Evolutionary conservation across 2,329 filamentous ascomycete genomes (phyloP).

Genomic region (Phaeophleospora eucalypticola): DNA sequence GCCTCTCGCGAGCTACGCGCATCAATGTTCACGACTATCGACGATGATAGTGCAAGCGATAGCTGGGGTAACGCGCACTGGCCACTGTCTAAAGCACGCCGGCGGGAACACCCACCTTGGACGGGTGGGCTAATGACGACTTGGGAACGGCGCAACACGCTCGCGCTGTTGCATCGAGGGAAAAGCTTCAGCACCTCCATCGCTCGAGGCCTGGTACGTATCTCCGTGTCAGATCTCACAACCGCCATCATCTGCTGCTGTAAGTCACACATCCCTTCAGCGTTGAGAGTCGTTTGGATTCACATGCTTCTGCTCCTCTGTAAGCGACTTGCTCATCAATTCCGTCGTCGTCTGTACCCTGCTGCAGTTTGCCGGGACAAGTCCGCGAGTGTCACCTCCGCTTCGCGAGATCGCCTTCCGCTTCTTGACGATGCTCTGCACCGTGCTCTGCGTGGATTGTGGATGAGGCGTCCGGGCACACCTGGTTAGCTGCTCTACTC

Average conservation of each 20-base stretch:
- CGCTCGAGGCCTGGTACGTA: constrained; percentile 10
- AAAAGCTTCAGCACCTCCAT: constrained; percentile 24
- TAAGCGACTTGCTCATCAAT: too few species aligned
- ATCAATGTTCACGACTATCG: constrained; percentile 18
- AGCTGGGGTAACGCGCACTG: constrained; percentile 22
- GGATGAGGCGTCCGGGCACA: too few species aligned
- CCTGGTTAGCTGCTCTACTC: too few species aligned
- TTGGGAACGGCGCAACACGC: constrained; percentile 18
- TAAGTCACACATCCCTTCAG: too few species aligned
- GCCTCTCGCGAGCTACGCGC: background rate
- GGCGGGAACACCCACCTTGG: constrained; percentile 13
- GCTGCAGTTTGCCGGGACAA: too few species aligned
- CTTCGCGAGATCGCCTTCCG: too few species aligned
- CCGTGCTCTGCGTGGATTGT: too few species aligned
- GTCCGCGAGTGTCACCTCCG: too few species aligned
- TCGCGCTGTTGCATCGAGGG: too few species aligned
- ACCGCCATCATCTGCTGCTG: background rate
- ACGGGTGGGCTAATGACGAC: constrained; percentile 25
- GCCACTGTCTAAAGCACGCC: too few species aligned
- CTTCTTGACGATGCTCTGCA: too few species aligned
- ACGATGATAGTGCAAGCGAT: constrained; percentile 18
- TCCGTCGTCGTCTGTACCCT: too few species aligned
- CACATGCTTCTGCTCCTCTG: background rate
- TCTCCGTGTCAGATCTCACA: constrained; percentile 14
- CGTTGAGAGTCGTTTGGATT: background rate